Base-by-base conservation (phyloP, 2,329 filamentous ascomycete genomes). In the Huntiella abstrusa region DNA sequence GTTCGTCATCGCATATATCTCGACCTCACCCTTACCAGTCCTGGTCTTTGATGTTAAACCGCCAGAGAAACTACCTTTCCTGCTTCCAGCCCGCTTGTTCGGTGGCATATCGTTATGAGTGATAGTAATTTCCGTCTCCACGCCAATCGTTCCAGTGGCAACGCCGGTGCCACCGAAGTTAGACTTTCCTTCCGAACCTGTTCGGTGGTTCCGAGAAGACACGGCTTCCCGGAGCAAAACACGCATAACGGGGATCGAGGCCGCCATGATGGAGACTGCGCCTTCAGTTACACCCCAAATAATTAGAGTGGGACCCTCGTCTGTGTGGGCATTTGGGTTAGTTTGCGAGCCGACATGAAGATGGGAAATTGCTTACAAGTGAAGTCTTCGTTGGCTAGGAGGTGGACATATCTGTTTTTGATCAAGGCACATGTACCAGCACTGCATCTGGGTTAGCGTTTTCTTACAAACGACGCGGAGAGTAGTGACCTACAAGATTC, bases 401-500 rank as follows among this genome's bases (percentile, higher is more conserved):
- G 22, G 22, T 43, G 37, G 2, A 43, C 10, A 15, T 46, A 44
- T 1, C 34, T 43, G 19, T 22, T 16, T 36, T 49, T 49, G 40
- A 47, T 47, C n/a, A 46, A 49, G 32, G 44, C 48, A 41, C 43
- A 47, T 10, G 42, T 11, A 28, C 40, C 48, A 33, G 48, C 48
- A 37, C 48, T 49, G 8, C 6, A 12, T 15, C 16, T 13, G 4
- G 8, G 22, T 33, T 10, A 33, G 5, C 16, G 19, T 8, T 16
- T 15, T 7, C 12, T 3, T 33, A 15, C n/a, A 3, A 28, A 41
- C 3, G n/a, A 2, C 32, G 10, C 10, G 5, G 34, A 33, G 17
- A n/a, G 5, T 12, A 11, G 12, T 10, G 32, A 52, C 54, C 51
- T 50, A 56, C 54, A 56, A 54, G 13, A 57, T 42, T 16, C 56